phyloP scores from a whole-genome alignment of 1,139 yeast species.

The Suhomyces bribrorum region DNA sequence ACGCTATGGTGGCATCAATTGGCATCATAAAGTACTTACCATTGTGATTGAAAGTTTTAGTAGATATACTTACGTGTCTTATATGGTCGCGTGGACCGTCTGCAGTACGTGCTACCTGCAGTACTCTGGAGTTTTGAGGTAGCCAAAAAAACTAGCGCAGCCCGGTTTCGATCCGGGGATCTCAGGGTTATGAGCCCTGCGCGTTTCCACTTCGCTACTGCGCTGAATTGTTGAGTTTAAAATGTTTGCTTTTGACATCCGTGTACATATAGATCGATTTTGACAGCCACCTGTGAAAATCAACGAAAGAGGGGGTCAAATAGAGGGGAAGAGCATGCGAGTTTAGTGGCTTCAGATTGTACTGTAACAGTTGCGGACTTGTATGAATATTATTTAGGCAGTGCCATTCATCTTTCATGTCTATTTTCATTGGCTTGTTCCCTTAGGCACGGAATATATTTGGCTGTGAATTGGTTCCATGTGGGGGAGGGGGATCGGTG shows the following conservation, averaged over 20 bases:
- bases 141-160: slow-evolving; percentile 65
- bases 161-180: slow-evolving; percentile 99
- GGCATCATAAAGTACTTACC: slow-evolving; percentile 7
- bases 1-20: no score
- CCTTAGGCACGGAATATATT: no score
- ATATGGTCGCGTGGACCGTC: slow-evolving; percentile 1
- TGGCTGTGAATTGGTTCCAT: no score
- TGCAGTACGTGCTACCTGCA: slow-evolving; percentile 4
- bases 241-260: neutral
- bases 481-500: no score
- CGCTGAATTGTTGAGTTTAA: slow-evolving; percentile 39
- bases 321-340: neutral
- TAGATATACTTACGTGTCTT: slow-evolving; percentile 12
- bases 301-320: neutral
- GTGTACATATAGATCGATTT: no score
- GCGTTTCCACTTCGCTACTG: slow-evolving; percentile 99
- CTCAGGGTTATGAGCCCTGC: slow-evolving; percentile 99
- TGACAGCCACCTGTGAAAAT: neutral
- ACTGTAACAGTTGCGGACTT: no score
- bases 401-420: no score
- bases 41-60: slow-evolving; percentile 4
- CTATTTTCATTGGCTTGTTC: no score
- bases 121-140: neutral
- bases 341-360: no score
- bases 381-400: no score